These are phyloP conservation scores for Citrus medica DNA, from an alignment of 345 rosid species.

Conservation along the genomic window DNA sequence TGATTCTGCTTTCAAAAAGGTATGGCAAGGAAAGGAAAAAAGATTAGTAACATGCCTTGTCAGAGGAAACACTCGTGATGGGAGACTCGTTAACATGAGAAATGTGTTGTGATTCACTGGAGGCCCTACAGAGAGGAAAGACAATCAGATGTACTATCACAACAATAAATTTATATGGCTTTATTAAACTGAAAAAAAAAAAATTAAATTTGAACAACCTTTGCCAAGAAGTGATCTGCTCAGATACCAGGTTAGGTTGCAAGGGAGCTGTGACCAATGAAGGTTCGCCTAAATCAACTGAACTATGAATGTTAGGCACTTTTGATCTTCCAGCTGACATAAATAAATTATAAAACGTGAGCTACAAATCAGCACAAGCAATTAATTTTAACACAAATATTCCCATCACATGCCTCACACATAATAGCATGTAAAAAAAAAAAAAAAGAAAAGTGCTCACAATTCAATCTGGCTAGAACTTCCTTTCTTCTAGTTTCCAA, in stretches of 20 bases:
- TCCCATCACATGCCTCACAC: background rate
- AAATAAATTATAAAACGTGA: background rate
- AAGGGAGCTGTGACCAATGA: constrained; percentile 20
- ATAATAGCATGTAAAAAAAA: background rate
- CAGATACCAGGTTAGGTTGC: constrained; percentile 16
- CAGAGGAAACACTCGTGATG: constrained; percentile 57
- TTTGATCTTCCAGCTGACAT: constrained; percentile 50
- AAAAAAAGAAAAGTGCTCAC: constrained; percentile 24
- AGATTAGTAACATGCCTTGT: constrained; percentile 44
- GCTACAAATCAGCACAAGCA: background rate
- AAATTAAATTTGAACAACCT: constrained; percentile 3
- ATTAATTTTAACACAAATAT: background rate
- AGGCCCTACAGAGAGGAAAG: constrained; percentile 24
- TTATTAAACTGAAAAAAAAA: background rate
- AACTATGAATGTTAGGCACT: constrained; percentile 19
- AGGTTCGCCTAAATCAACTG: constrained; percentile 15
- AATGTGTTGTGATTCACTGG: constrained; percentile 31
- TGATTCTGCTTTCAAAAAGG: background rate
- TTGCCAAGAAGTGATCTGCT: constrained; percentile 11
- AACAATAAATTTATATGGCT: background rate
- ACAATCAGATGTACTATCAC: background rate
- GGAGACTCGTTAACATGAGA: constrained; percentile 29
- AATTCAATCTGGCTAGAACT: constrained; percentile 55
- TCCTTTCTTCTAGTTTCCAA: constrained; percentile 78
- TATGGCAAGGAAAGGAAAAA: background rate